Conservation (phyloP, 176 grass and related monocot genomes). For the Aegilops umbellulata region DNA sequence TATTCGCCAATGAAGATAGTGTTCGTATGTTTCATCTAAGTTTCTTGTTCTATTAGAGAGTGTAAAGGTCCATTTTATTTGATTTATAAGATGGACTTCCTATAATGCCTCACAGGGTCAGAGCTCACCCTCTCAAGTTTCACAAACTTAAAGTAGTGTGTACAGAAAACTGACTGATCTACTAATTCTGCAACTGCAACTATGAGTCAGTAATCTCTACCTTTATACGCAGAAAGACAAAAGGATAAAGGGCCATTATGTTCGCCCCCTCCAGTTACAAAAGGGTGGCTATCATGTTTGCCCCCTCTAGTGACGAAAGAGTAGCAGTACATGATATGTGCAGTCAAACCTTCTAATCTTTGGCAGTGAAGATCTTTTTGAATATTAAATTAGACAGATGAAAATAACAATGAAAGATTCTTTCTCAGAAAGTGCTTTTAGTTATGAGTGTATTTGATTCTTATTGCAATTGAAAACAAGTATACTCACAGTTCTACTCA, state of each 20-base stretch:
- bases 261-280: background rate
- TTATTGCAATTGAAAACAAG: background rate
- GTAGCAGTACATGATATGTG: background rate
- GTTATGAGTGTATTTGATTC: background rate
- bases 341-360: background rate
- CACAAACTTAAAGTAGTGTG: background rate
- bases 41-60: constrained; percentile 13
- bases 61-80: constrained; percentile 12
- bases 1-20: background rate
- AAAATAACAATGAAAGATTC: background rate
- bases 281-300: background rate
- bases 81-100: constrained; percentile 7
- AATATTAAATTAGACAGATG: background rate
- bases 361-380: background rate
- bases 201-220: background rate
- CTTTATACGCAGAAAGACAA: background rate
- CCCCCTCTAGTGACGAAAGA: background rate
- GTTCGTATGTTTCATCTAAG: background rate
- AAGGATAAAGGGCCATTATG: background rate
- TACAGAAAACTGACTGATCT: constrained; percentile 1
- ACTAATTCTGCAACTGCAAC: background rate
- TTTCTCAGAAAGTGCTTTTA: background rate
- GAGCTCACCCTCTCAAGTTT: background rate
- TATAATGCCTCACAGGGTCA: background rate
- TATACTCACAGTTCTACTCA: background rate